Conservation (phyloP, 805 yeast species). For the Saccharomycopsis javanensis region DNA sequence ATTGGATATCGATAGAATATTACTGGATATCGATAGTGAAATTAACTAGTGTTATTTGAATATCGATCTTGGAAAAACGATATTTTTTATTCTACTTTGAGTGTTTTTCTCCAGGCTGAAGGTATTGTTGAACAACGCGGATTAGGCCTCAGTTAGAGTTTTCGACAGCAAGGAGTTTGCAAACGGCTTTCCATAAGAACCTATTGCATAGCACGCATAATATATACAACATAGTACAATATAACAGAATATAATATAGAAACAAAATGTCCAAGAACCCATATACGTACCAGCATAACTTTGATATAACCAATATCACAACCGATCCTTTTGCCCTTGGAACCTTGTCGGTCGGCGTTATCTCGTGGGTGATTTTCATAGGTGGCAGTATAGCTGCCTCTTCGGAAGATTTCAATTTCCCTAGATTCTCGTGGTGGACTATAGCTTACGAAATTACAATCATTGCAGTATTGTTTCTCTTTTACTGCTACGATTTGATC, state of each 20-base stretch:
- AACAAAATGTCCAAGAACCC: conserved; percentile 18
- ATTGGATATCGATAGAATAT: too few relatives aligned
- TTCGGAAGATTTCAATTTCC: conserved; percentile 34
- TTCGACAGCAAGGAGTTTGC: too few relatives aligned
- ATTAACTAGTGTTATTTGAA: too few relatives aligned
- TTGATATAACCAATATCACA: conserved; percentile 40
- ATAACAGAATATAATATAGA: not conserved
- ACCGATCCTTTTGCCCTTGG: conserved; percentile 86
- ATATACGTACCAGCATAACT: conserved; percentile 23
- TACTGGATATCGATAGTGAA: too few relatives aligned
- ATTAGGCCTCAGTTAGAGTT: too few relatives aligned
- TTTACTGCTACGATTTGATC: conserved; percentile 52
- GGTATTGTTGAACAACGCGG: too few relatives aligned
- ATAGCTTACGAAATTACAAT: conserved; percentile 66
- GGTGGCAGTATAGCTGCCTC: conserved; percentile 66
- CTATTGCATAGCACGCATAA: too few relatives aligned
- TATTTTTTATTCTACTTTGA: too few relatives aligned
- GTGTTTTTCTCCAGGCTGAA: too few relatives aligned
- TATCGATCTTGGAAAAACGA: too few relatives aligned
- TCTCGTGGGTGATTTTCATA: conserved; percentile 83
- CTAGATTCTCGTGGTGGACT: conserved; percentile 96
- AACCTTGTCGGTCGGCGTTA: conserved; percentile 59
- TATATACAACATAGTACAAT: too few relatives aligned
- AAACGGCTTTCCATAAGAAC: too few relatives aligned
- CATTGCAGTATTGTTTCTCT: conserved; percentile 38